These are phyloP conservation scores for Candida albicans DNA, from an alignment of 1,139 yeast species.

Conservation along the genomic window DNA sequence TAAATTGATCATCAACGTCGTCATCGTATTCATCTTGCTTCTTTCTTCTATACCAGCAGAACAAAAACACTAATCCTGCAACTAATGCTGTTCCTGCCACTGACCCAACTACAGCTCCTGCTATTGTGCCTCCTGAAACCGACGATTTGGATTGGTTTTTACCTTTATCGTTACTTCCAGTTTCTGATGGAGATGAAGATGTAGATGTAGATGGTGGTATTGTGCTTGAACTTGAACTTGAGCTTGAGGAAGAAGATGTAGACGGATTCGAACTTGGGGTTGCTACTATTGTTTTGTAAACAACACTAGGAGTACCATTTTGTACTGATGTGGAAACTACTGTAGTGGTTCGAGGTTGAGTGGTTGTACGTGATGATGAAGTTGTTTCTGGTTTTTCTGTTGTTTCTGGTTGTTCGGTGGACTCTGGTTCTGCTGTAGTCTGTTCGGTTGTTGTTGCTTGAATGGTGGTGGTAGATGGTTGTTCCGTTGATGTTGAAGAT, in stretches of 20 bases:
- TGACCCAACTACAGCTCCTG: constrained; percentile 69
- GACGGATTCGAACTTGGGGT: constrained; percentile 21
- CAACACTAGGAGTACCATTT: constrained; percentile 24
- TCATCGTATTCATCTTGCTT: constrained; percentile 31
- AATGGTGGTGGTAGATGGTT: constrained; percentile 14
- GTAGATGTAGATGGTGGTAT: constrained; percentile 17
- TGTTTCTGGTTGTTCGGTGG: constrained; percentile 3
- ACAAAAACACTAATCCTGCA: constrained; percentile 38
- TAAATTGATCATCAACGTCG: constrained; percentile 38
- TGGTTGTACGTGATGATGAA: constrained; percentile 7
- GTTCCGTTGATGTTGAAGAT: constrained; percentile 8
- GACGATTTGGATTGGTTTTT: constrained; percentile 15
- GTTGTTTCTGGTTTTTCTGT: constrained; percentile 5
- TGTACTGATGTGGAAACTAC: constrained; percentile 25
- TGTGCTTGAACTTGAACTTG: constrained; percentile 12
- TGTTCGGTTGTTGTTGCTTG: constrained; percentile 12
- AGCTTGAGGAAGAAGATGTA: constrained; percentile 14
- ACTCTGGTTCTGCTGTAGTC: constrained; percentile 1
- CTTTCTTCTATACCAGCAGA: constrained; percentile 42
- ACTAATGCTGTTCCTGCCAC: constrained; percentile 50
- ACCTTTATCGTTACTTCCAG: constrained; percentile 8
- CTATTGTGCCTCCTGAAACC: constrained; percentile 66
- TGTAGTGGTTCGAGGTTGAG: constrained; percentile 13
- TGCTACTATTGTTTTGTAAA: constrained; percentile 21
- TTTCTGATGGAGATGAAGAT: constrained; percentile 17